Conservation (phyloP, 2,329 filamentous ascomycete species). For the Nigrospora osmanthi region DNA sequence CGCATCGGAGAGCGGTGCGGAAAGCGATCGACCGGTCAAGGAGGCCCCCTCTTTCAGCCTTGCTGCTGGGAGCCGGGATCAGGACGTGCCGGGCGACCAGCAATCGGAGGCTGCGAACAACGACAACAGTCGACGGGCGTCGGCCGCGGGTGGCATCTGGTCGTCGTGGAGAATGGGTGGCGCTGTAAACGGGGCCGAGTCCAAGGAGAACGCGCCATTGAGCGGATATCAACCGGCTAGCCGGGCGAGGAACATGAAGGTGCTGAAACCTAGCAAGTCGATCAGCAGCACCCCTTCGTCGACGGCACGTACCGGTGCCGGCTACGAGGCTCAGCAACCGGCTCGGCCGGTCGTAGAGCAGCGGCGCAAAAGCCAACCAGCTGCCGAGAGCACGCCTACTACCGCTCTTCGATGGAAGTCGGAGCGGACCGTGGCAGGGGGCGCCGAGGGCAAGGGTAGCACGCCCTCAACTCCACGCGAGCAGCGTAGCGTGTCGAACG, state of each 20-base stretch:
- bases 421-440: conserved; percentile 35
- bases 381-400: conserved; percentile 11
- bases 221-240: conserved; percentile 65
- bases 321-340: conserved; percentile 42
- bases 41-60: conserved; percentile 12
- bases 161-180: conserved; percentile 60
- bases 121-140: conserved; percentile 16
- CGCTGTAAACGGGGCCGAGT: conserved; percentile 39
- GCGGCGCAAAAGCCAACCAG: conserved; percentile 46
- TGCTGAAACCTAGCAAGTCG: conserved; percentile 71
- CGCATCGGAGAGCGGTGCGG: conserved; percentile 35
- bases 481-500: conserved; percentile 27
- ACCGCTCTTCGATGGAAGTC: conserved; percentile 40
- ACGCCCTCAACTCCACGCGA: conserved; percentile 27
- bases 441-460: conserved; percentile 20
- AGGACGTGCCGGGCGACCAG: conserved; percentile 13
- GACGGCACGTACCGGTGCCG: conserved; percentile 38
- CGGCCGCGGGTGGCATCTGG: conserved; percentile 53
- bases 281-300: conserved; percentile 32
- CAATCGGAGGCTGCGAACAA: conserved; percentile 5
- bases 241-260: conserved; percentile 73
- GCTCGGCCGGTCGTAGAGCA: conserved; percentile 38
- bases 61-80: conserved; percentile 19
- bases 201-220: conserved; percentile 43
- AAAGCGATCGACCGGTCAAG: conserved; percentile 29